Conservation (phyloP, 768 basidiomycete genomes). For the Xanthoconium purpureum region DNA sequence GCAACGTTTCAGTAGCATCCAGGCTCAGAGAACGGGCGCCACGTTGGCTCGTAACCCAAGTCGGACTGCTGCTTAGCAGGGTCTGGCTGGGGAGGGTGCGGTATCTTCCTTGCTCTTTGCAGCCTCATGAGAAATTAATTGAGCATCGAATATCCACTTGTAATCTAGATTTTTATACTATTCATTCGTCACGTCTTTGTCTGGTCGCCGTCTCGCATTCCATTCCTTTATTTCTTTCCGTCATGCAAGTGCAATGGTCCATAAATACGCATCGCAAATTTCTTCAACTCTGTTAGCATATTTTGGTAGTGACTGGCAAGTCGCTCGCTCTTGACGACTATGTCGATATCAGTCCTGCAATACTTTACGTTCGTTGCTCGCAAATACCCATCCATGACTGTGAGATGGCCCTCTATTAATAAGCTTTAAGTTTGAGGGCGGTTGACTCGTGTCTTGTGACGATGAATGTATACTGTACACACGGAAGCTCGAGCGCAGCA, state of each 20-base stretch:
- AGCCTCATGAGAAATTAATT: conserved; percentile 17
- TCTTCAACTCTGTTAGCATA: conserved; percentile 9
- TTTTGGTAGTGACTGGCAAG: not conserved
- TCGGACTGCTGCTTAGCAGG: conserved; percentile 47
- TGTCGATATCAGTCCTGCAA: conserved; percentile 3
- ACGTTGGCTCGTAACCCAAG: conserved; percentile 77
- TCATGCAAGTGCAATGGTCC: conserved; percentile 14
- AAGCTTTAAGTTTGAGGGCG: too few species aligned
- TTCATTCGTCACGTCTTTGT: conserved; percentile 13
- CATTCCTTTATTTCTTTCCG: conserved; percentile 9
- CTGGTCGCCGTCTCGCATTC: conserved; percentile 19
- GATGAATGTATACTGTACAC: not conserved
- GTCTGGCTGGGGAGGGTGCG: conserved; percentile 15
- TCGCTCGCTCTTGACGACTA: conserved; percentile 3
- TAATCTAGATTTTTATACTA: conserved; percentile 33
- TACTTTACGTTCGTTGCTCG: conserved; percentile 8
- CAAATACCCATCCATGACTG: not conserved
- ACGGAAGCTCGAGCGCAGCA: not conserved
- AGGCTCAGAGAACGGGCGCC: conserved; percentile 74
- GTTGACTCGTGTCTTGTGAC: too few species aligned
- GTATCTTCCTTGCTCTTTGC: conserved; percentile 22
- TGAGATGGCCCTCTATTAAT: not conserved
- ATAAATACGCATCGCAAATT: conserved; percentile 18
- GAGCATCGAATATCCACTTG: conserved; percentile 32
- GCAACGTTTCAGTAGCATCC: conserved; percentile 82